Base-by-base conservation (phyloP, 192 early-diverging fungal species). In the Blastocladiella britannica region DNA sequence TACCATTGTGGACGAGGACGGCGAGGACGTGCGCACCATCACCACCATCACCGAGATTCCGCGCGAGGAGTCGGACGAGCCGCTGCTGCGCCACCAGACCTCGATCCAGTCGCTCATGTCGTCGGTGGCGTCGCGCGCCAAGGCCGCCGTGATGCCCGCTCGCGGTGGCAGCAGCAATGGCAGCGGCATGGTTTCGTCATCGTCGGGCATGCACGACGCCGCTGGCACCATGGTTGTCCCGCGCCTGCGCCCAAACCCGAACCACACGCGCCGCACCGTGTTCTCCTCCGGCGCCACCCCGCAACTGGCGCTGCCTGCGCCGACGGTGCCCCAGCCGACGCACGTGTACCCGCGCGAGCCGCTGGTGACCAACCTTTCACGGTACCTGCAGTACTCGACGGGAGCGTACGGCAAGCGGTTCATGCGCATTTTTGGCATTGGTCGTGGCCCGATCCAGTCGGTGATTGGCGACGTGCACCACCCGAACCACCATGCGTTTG, bases 401-500 rank as follows among this genome's bases (percentile, higher is more conserved):
- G 78, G 81, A 24, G 79, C 77, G 4, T 85, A 85, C 30, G 83
- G 83, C 7, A 73, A 79, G 43, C 74, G 74, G 22, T 85, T 85
- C 54, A 83, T 85, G 83, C 72, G 76, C 37, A 79, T 83, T 3
- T 60, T 83, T 18, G 83, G 83, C 9, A 74, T 85, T 62, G 63
- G 0, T 54, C 63, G 20, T 1, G 73, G n/a, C 52, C 62, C 47
- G 70, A 72, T 52, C 72, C 67, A 1, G 61, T 60, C 37, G 56
- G 63, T 0, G 47, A 69, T 43, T 7, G 65, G 63, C 1, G 62
- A 66, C 57, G 63, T 68, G 26, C 70, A 70, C 58, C 74, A 77
- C 58, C 72, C 75, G 2, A 84, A 84, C 58, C 82, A 84, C 53
- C 72, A 78, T 53, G 79, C 83, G 37, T 92, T 86, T 67, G 75